A percentile compares a stretch with the other conserved stretches of the same genome.
These are phyloP conservation scores for Dactylellina parvicollis DNA, from an alignment of 2,329 filamentous ascomycete species.

Conservation along the genomic window DNA sequence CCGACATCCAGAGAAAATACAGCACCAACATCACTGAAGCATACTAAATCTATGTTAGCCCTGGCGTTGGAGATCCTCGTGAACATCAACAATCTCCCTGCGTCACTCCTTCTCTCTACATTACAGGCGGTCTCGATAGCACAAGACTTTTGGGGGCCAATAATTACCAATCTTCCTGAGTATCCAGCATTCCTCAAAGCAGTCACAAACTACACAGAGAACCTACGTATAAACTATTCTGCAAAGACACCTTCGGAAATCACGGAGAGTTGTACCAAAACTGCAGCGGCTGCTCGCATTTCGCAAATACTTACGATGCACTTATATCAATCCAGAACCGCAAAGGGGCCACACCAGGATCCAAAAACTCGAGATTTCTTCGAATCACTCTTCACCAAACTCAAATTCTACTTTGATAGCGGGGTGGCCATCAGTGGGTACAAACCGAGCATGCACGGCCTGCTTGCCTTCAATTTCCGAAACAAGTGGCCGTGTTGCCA, in stretches of 20 bases:
- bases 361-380: constrained; percentile 73
- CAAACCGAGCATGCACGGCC: constrained; percentile 85
- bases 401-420: constrained; percentile 82
- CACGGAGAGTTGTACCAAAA: constrained; percentile 63
- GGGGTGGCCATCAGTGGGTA: constrained; percentile 83
- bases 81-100: constrained; percentile 71
- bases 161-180: constrained; percentile 79
- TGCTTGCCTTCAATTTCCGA: constrained; percentile 85
- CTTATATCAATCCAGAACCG: constrained; percentile 77
- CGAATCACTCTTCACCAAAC: constrained; percentile 75
- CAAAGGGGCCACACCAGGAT: constrained; percentile 65
- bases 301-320: constrained; percentile 92
- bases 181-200: constrained; percentile 78
- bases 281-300: constrained; percentile 75
- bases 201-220: constrained; percentile 73
- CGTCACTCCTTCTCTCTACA: constrained; percentile 76
- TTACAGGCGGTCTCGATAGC: constrained; percentile 87
- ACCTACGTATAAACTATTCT: constrained; percentile 56
- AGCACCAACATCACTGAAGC: constrained; percentile 59
- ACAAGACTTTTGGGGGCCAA: constrained; percentile 96
- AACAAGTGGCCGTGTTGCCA: constrained; percentile 77
- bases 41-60: constrained; percentile 74
- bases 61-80: constrained; percentile 77
- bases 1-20: constrained; percentile 59
- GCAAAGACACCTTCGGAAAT: constrained; percentile 57